Evolutionary conservation across 331 rosid species (phyloP).

Genomic region (Cydonia oblonga): DNA sequence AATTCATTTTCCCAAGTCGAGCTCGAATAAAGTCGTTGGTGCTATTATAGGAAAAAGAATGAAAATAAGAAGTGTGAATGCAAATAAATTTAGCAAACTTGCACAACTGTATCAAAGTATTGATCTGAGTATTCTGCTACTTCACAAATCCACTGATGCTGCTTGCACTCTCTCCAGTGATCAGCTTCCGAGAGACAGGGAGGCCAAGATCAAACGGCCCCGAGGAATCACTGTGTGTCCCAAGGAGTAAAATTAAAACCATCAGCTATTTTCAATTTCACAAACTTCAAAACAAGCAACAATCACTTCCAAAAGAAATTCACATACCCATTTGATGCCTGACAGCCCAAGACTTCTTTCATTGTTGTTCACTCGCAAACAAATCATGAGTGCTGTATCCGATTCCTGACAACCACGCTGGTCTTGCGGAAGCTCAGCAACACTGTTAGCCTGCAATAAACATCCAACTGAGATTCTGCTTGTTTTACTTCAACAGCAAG

Average conservation of each 20-base stretch:
- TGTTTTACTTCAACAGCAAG: neutral
- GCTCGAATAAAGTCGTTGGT: neutral
- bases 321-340: slow-evolving; percentile 73
- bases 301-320: slow-evolving; percentile 1
- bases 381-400: slow-evolving; percentile 25
- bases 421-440: slow-evolving; percentile 29
- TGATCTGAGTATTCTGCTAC: slow-evolving; percentile 8
- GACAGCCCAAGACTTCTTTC: slow-evolving; percentile 80
- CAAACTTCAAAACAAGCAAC: slow-evolving; percentile 1
- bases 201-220: slow-evolving; percentile 83
- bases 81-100: neutral
- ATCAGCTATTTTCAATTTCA: slow-evolving; percentile 6
- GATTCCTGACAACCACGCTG: slow-evolving; percentile 24
- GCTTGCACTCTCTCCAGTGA: slow-evolving; percentile 34
- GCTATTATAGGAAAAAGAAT: no score
- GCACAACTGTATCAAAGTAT: neutral
- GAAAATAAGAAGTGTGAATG: no score
- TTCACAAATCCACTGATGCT: slow-evolving; percentile 38
- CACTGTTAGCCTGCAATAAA: slow-evolving; percentile 31
- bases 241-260: slow-evolving; percentile 4
- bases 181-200: slow-evolving; percentile 38
- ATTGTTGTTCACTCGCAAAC: slow-evolving; percentile 37
- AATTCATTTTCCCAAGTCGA: neutral
- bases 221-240: slow-evolving; percentile 48
- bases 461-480: no score